Conservation (phyloP, 208 protist genomes). For the Trypanosoma theileri region DNA sequence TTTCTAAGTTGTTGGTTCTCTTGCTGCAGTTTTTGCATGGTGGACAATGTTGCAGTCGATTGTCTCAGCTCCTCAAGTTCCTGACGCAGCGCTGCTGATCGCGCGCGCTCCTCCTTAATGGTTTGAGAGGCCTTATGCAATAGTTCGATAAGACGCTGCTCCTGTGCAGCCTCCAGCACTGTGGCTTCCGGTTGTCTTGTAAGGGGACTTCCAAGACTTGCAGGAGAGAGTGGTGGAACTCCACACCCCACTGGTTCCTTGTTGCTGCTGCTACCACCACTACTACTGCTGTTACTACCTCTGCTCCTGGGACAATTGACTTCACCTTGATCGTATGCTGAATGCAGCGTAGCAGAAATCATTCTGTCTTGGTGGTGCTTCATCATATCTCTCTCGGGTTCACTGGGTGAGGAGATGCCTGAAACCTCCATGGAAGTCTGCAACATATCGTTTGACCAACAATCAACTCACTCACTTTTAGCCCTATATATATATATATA, state of each 20-base stretch:
- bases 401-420: background rate
- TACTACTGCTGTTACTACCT: background rate
- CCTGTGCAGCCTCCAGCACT: conserved; percentile 5
- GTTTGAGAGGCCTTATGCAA: conserved; percentile 36
- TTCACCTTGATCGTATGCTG: background rate
- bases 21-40: conserved; percentile 7
- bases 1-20: conserved; percentile 12
- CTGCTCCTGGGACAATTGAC: background rate
- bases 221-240: conserved; percentile 5
- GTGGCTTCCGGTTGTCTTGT: background rate
- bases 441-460: background rate
- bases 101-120: conserved; percentile 39
- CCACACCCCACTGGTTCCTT: background rate
- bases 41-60: background rate
- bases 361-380: background rate
- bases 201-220: background rate
- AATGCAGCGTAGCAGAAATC: background rate
- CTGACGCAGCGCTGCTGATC: conserved; percentile 14
- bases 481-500: background rate
- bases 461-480: background rate
- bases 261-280: background rate
- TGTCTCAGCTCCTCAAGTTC: conserved; percentile 19
- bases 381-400: background rate
- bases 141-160: conserved; percentile 29
- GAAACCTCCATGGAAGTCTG: background rate